phyloP scores from a whole-genome alignment of 306 rosid genomes.

The Purshia tridentata region DNA sequence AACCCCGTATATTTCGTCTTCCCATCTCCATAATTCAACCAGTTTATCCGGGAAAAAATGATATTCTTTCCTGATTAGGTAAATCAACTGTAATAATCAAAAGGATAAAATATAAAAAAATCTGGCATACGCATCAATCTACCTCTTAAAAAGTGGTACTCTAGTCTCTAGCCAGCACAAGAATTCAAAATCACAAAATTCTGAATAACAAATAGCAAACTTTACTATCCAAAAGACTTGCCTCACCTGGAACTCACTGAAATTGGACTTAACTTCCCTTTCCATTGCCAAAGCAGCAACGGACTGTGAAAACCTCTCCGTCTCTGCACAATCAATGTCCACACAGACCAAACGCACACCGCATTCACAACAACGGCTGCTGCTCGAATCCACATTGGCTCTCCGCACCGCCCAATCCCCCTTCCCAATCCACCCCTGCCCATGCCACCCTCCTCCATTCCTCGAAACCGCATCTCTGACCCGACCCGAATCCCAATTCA shows the following conservation, averaged over 20 bases:
- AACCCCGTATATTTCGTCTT: background rate
- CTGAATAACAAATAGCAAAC: background rate
- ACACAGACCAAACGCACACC: constrained; percentile 62
- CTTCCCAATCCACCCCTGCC: constrained; percentile 81
- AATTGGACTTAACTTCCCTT: constrained; percentile 67
- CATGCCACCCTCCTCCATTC: constrained; percentile 97
- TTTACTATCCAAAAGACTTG: background rate
- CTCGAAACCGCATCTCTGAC: constrained; percentile 49
- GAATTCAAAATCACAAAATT: background rate
- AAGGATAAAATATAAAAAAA: no score
- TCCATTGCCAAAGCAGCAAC: constrained; percentile 70
- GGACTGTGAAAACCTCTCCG: constrained; percentile 61
- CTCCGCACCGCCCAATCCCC: constrained; percentile 68
- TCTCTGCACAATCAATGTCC: constrained; percentile 68
- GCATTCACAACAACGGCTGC: constrained; percentile 62
- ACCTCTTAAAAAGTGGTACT: background rate
- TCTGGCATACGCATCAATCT: no score
- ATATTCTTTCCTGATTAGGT: no score
- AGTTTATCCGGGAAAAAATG: no score
- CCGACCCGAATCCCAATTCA: constrained; percentile 33
- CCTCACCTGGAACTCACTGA: constrained; percentile 76
- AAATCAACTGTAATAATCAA: no score
- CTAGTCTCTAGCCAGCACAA: background rate
- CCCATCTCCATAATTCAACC: background rate
- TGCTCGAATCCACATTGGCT: constrained; percentile 38